phyloP scores from a whole-genome alignment of 805 yeast genomes.

The Cyberlindnera xylosilytica region DNA sequence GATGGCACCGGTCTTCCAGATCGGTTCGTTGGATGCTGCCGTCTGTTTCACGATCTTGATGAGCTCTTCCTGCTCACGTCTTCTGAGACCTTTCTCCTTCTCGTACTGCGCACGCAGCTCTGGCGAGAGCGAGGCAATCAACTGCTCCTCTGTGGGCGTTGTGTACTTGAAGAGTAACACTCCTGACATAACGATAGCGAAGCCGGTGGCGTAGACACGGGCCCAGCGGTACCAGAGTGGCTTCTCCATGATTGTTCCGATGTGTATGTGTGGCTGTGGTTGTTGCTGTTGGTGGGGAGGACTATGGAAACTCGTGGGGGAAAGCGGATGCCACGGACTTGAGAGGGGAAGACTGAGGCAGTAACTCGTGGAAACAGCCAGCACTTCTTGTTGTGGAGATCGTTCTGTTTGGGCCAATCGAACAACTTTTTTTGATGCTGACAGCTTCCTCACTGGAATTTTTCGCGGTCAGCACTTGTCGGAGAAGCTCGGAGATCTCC shows the following conservation, averaged over 20 bases:
- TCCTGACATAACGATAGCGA: slow-evolving; percentile 72
- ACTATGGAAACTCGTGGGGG: too few species aligned
- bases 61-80: slow-evolving; percentile 64
- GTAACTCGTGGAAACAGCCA: too few species aligned
- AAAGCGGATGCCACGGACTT: too few species aligned
- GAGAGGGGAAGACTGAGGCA: too few species aligned
- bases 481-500: too few species aligned
- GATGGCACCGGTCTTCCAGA: slow-evolving; percentile 77
- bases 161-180: slow-evolving; percentile 65
- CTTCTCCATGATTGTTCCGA: slow-evolving; percentile 20
- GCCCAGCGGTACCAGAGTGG: slow-evolving; percentile 61
- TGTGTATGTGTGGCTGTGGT: not conserved
- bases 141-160: slow-evolving; percentile 81
- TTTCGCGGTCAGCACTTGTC: slow-evolving; percentile 4
- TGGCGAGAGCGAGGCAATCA: slow-evolving; percentile 73
- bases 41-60: slow-evolving; percentile 66
- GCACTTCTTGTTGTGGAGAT: too few species aligned
- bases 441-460: not conserved
- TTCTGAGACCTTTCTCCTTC: slow-evolving; percentile 55
- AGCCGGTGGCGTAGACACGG: slow-evolving; percentile 55
- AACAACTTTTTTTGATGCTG: slow-evolving; percentile 12
- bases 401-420: slow-evolving; percentile 7
- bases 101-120: slow-evolving; percentile 78
- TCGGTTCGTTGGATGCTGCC: slow-evolving; percentile 67
- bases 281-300: not conserved